These are phyloP conservation scores for Mariannaea elegans DNA, from an alignment of 2,329 filamentous ascomycete genomes.

Conservation along the genomic window DNA sequence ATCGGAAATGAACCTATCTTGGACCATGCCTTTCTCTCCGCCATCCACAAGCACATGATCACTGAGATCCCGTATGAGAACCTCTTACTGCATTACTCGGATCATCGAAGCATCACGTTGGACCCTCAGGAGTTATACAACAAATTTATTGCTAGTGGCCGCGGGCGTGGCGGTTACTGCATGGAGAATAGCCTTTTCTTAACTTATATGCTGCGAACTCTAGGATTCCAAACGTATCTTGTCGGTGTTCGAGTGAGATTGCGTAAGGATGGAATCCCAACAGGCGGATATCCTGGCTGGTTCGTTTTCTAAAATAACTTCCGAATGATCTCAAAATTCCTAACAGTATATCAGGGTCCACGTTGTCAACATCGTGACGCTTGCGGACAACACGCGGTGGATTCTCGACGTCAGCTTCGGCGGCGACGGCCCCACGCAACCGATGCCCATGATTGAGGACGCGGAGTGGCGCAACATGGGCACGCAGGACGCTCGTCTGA, in stretches of 20 bases:
- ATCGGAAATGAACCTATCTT: slow-evolving; percentile 38
- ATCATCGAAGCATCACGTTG: slow-evolving; percentile 50
- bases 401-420: slow-evolving; percentile 72
- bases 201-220: slow-evolving; percentile 57
- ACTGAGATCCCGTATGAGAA: slow-evolving; percentile 65
- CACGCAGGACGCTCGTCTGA: slow-evolving; percentile 64
- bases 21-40: slow-evolving; percentile 46
- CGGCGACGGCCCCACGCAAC: slow-evolving; percentile 65
- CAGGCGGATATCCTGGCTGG: slow-evolving; percentile 59
- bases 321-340: slow-evolving; percentile 13
- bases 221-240: slow-evolving; percentile 64
- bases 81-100: slow-evolving; percentile 61
- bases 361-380: slow-evolving; percentile 68
- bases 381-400: slow-evolving; percentile 59
- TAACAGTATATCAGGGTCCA: slow-evolving; percentile 52
- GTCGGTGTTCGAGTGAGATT: slow-evolving; percentile 61
- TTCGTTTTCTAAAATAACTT: slow-evolving; percentile 32
- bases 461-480: slow-evolving; percentile 59
- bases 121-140: slow-evolving; percentile 57
- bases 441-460: slow-evolving; percentile 60
- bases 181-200: slow-evolving; percentile 67
- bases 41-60: slow-evolving; percentile 56
- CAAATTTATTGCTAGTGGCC: slow-evolving; percentile 56
- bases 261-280: slow-evolving; percentile 49
- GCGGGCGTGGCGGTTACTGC: slow-evolving; percentile 66